A percentile compares a stretch with the other conserved stretches of the same genome.
Conservation (phyloP, 2,329 filamentous ascomycete species). For the Dothistroma septosporum region DNA sequence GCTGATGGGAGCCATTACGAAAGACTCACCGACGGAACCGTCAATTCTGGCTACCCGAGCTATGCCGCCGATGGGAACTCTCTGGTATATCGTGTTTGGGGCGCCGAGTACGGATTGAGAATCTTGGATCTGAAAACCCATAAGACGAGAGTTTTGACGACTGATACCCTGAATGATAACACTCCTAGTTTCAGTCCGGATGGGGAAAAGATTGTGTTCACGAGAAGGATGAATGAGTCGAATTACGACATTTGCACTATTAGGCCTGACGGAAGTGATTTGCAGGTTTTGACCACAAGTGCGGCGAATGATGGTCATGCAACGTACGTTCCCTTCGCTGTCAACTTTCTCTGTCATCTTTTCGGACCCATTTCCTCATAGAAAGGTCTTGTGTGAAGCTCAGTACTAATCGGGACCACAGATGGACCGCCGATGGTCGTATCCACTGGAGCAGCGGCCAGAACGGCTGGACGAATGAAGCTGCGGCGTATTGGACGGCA, state of each 20-base stretch:
- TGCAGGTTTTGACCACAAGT: conserved; percentile 11
- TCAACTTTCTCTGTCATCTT: not conserved
- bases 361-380: not conserved
- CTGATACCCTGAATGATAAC: conserved; percentile 11
- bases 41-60: conserved; percentile 14
- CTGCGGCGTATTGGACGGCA: conserved; percentile 7
- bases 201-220: conserved; percentile 13
- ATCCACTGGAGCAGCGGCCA: conserved; percentile 11
- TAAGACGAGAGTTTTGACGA: conserved; percentile 11
- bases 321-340: not conserved
- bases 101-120: conserved; percentile 9
- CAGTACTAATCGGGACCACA: not conserved
- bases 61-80: conserved; percentile 9
- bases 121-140: conserved; percentile 11
- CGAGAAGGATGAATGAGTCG: conserved; percentile 9
- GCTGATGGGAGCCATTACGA: conserved; percentile 5
- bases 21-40: conserved; percentile 9
- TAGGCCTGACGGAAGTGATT: conserved; percentile 12
- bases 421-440: conserved; percentile 8
- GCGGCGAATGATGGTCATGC: conserved; percentile 17
- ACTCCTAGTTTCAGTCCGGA: conserved; percentile 9
- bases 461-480: conserved; percentile 12
- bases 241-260: conserved; percentile 17
- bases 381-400: not conserved
- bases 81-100: conserved; percentile 14